These are phyloP conservation scores for Neurospora sp. DNA, from an alignment of 495 filamentous ascomycete genomes.

Conservation along the genomic window DNA sequence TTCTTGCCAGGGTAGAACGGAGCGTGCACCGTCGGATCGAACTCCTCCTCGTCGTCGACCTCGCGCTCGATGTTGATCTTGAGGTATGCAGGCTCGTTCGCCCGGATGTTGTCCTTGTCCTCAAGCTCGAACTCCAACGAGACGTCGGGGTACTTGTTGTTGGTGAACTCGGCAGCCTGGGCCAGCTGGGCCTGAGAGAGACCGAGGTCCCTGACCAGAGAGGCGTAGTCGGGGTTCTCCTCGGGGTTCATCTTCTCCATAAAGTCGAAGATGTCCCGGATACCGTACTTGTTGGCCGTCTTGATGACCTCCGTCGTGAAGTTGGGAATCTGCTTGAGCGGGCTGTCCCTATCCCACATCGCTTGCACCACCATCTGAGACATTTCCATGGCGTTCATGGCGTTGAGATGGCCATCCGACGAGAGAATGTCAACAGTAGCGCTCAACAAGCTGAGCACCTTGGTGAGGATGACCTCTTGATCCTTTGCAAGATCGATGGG, in stretches of 20 bases:
- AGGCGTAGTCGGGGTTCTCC: slow-evolving; percentile 70
- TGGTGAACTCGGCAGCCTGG: slow-evolving; percentile 92
- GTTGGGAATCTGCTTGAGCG: slow-evolving; percentile 94
- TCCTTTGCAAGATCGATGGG: slow-evolving; percentile 96
- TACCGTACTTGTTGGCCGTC: slow-evolving; percentile 64
- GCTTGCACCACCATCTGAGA: slow-evolving; percentile 98
- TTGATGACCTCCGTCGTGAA: slow-evolving; percentile 79
- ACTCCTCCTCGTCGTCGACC: slow-evolving; percentile 59
- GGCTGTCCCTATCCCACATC: slow-evolving; percentile 97
- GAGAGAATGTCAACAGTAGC: slow-evolving; percentile 92
- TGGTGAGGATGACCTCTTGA: slow-evolving; percentile 78
- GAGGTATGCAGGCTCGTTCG: slow-evolving; percentile 73
- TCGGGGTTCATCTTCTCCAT: slow-evolving; percentile 97
- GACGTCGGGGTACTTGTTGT: slow-evolving; percentile 88
- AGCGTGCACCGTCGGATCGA: slow-evolving; percentile 80
- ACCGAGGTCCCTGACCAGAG: slow-evolving; percentile 64
- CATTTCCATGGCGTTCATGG: slow-evolving; percentile 98
- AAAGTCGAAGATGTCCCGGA: slow-evolving; percentile 93
- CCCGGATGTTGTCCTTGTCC: slow-evolving; percentile 66
- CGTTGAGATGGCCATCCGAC: slow-evolving; percentile 91
- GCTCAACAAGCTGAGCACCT: slow-evolving; percentile 78
- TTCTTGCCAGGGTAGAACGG: slow-evolving; percentile 90
- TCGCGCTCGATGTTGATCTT: slow-evolving; percentile 83
- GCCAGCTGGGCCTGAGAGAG: slow-evolving; percentile 73
- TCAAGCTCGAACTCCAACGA: slow-evolving; percentile 82